Percentiles rank a stretch among this genome's conserved stretches.
Evolutionary conservation across 805 yeast species (phyloP).

Genomic region (Barnettozyma sucrosica): DNA sequence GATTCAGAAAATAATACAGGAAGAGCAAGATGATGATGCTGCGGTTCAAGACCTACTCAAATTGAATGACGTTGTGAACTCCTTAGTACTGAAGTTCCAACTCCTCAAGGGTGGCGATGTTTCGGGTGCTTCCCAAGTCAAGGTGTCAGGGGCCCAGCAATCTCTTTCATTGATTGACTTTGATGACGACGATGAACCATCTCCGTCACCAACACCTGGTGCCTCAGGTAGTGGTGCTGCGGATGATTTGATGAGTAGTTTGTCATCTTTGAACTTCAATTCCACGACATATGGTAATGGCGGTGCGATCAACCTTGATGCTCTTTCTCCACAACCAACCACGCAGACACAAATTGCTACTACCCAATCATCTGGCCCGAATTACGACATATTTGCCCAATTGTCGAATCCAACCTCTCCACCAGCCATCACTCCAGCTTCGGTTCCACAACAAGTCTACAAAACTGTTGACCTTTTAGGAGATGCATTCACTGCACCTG

Average conservation of each 20-base stretch:
- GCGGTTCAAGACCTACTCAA: constrained; percentile 59
- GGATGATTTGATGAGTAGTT: constrained; percentile 69
- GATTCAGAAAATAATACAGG: constrained; percentile 75
- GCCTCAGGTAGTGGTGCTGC: constrained; percentile 37
- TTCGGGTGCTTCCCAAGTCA: constrained; percentile 43
- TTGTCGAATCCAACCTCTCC: constrained; percentile 15
- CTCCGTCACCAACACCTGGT: constrained; percentile 22
- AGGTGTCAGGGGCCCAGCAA: constrained; percentile 33
- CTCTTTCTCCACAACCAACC: constrained; percentile 24
- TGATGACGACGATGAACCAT: constrained; percentile 46
- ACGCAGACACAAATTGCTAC: constrained; percentile 8
- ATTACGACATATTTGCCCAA: constrained; percentile 23
- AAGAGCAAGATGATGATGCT: constrained; percentile 65
- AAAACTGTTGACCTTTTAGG: constrained; percentile 21
- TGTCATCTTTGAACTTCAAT: constrained; percentile 50
- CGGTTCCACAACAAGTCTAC: constrained; percentile 11
- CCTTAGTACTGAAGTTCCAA: constrained; percentile 60
- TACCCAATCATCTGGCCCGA: constrained; percentile 19
- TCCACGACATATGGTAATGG: constrained; percentile 39
- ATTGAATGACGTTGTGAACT: constrained; percentile 72
- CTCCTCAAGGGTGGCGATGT: constrained; percentile 60
- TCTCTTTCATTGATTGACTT: constrained; percentile 65
- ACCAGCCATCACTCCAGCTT: constrained; percentile 13
- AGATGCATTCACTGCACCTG: constrained; percentile 13
- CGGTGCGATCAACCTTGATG: constrained; percentile 42